Conservation (phyloP, 148 eudicot genomes). For the Heliamphora exappendiculata region DNA sequence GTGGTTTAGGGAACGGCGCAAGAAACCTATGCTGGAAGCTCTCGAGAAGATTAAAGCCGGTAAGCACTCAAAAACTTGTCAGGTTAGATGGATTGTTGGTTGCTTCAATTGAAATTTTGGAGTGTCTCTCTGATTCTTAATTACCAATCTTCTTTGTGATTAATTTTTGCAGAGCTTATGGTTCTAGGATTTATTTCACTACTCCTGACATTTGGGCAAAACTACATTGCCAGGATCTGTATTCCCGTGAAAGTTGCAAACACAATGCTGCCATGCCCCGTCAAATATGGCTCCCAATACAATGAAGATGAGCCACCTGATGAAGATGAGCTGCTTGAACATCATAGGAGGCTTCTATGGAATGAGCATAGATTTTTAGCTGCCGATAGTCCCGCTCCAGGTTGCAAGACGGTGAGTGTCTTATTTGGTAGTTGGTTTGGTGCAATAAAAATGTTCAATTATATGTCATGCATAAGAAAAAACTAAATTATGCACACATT, state of each 20-base stretch:
- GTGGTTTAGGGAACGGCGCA: conserved; percentile 44
- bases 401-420: conserved; percentile 37
- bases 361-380: conserved; percentile 49
- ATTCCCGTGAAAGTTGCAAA: conserved; percentile 36
- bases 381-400: conserved; percentile 17
- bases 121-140: not conserved
- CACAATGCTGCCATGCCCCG: conserved; percentile 68
- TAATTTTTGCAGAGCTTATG: conserved; percentile 70
- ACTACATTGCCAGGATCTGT: conserved; percentile 51
- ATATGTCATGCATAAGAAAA: not conserved
- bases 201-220: conserved; percentile 71
- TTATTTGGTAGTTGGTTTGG: not conserved
- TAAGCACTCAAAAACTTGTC: conserved; percentile 20
- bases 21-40: conserved; percentile 59
- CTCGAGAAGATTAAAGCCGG: conserved; percentile 81
- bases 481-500: not conserved
- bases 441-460: conserved; percentile 5
- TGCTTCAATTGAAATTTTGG: not conserved
- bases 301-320: not conserved
- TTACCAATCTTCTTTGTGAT: not conserved
- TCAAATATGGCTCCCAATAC: not conserved
- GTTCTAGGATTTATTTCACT: conserved; percentile 88
- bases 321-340: conserved; percentile 12
- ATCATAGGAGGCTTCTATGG: conserved; percentile 76
- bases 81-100: not conserved